phyloP scores from a whole-genome alignment of 1,139 yeast genomes.

The Pichia sp. region DNA sequence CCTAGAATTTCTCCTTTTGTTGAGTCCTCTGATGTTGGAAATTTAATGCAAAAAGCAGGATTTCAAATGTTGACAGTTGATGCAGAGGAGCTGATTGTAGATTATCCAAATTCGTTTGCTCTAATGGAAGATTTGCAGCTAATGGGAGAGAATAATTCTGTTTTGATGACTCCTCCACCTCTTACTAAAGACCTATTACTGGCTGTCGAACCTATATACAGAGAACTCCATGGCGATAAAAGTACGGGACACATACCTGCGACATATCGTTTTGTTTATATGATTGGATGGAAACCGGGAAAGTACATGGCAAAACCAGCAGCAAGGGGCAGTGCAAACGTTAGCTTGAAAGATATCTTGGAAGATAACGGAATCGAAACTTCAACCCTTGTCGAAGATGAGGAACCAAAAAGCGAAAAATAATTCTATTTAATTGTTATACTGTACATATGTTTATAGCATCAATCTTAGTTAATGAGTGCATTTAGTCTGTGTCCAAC shows the following conservation, averaged over 20 bases:
- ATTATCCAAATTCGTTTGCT: conserved; percentile 68
- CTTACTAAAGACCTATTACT: conserved; percentile 59
- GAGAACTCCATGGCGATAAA: conserved; percentile 56
- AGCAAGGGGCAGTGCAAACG: conserved; percentile 62
- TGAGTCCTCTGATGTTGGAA: conserved; percentile 70
- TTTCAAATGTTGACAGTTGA: conserved; percentile 77
- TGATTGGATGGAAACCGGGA: conserved; percentile 87
- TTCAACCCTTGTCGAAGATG: conserved; percentile 18
- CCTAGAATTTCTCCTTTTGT: conserved; percentile 80
- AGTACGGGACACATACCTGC: conserved; percentile 45
- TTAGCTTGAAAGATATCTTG: conserved; percentile 58
- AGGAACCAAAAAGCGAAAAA: conserved; percentile 3
- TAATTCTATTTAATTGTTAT: neutral
- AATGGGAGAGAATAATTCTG: conserved; percentile 84
- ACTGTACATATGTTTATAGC: conserved; percentile 24
- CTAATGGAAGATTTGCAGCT: conserved; percentile 64
- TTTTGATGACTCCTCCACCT: conserved; percentile 45
- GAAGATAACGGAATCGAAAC: conserved; percentile 14
- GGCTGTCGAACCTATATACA: conserved; percentile 73
- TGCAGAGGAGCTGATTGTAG: conserved; percentile 75
- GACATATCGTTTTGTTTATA: conserved; percentile 67
- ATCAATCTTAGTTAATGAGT: no score
- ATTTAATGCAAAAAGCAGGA: conserved; percentile 65
- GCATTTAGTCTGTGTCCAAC: neutral
- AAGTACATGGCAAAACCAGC: conserved; percentile 61